These are phyloP conservation scores for Irpex sp. DNA, from an alignment of 1,284 basidiomycete species.

Conservation along the genomic window DNA sequence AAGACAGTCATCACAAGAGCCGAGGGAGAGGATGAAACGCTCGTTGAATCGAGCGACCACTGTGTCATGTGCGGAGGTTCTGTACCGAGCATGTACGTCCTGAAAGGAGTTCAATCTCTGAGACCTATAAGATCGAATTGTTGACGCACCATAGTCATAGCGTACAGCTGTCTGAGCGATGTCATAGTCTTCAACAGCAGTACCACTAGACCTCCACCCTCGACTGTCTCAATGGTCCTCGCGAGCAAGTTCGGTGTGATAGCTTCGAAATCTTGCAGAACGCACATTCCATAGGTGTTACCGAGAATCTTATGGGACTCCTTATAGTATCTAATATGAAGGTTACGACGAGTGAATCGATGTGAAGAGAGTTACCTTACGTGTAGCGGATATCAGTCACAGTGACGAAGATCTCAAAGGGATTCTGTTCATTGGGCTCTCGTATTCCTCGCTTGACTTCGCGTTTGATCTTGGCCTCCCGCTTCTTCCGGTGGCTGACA, in stretches of 20 bases:
- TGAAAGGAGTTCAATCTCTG: slow-evolving; percentile 24
- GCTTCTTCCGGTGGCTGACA: slow-evolving; percentile 89
- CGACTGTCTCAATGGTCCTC: slow-evolving; percentile 96
- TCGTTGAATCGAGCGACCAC: slow-evolving; percentile 97
- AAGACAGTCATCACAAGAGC: slow-evolving; percentile 86
- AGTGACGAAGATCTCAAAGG: slow-evolving; percentile 97
- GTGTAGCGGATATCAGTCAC: slow-evolving; percentile 99
- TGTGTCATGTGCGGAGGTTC: slow-evolving; percentile 86
- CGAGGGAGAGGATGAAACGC: slow-evolving; percentile 92
- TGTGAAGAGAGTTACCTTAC: slow-evolving; percentile 36
- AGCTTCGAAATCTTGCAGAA: slow-evolving; percentile 98
- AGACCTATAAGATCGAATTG: background rate
- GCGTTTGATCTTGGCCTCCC: slow-evolving; percentile 91
- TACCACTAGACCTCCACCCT: slow-evolving; percentile 93
- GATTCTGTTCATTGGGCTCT: slow-evolving; percentile 92
- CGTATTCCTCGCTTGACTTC: slow-evolving; percentile 92
- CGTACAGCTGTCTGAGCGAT: slow-evolving; percentile 89
- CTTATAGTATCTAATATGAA: slow-evolving; percentile 67
- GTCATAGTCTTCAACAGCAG: slow-evolving; percentile 94
- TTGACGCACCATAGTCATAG: slow-evolving; percentile 88
- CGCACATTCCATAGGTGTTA: slow-evolving; percentile 96
- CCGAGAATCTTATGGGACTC: slow-evolving; percentile 95
- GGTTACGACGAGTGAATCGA: background rate
- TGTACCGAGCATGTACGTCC: slow-evolving; percentile 93
- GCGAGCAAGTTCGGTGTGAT: slow-evolving; percentile 97